These are phyloP conservation scores for Tylopilus felleus DNA, from an alignment of 768 basidiomycete genomes.

Conservation along the genomic window DNA sequence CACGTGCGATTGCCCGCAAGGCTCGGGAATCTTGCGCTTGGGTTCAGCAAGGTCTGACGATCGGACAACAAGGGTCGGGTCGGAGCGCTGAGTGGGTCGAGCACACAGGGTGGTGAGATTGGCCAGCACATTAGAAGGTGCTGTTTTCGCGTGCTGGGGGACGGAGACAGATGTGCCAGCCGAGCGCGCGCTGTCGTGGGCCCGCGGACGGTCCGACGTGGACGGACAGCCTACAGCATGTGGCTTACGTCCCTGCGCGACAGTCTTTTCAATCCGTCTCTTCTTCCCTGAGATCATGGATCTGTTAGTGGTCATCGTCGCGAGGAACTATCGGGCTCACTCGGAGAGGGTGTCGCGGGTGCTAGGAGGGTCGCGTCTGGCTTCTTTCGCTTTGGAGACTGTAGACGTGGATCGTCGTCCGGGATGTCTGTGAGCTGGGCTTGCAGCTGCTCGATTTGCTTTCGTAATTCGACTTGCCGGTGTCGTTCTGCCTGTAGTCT, in stretches of 20 bases:
- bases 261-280: constrained; percentile 39
- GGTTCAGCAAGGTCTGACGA: constrained; percentile 25
- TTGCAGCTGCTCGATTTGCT: constrained; percentile 55
- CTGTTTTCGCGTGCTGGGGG: constrained; percentile 30
- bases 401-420: constrained; percentile 19
- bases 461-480: constrained; percentile 47
- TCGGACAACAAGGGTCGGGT: constrained; percentile 26
- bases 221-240: constrained; percentile 7
- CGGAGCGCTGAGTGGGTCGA: constrained; percentile 17
- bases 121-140: constrained; percentile 51
- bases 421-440: constrained; percentile 47
- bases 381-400: constrained; percentile 50
- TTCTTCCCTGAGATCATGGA: constrained; percentile 34
- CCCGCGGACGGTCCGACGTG: constrained; percentile 14
- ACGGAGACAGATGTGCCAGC: neutral
- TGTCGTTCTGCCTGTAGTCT: constrained; percentile 37
- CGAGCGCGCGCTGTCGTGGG: constrained; percentile 9
- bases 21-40: constrained; percentile 11
- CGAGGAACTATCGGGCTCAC: constrained; percentile 37
- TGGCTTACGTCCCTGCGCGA: constrained; percentile 20
- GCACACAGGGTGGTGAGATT: constrained; percentile 44
- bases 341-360: constrained; percentile 62
- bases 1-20: neutral
- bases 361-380: constrained; percentile 38
- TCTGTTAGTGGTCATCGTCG: neutral